phyloP scores from a whole-genome alignment of 2,329 filamentous ascomycete species.

The Beauveria varroae region DNA sequence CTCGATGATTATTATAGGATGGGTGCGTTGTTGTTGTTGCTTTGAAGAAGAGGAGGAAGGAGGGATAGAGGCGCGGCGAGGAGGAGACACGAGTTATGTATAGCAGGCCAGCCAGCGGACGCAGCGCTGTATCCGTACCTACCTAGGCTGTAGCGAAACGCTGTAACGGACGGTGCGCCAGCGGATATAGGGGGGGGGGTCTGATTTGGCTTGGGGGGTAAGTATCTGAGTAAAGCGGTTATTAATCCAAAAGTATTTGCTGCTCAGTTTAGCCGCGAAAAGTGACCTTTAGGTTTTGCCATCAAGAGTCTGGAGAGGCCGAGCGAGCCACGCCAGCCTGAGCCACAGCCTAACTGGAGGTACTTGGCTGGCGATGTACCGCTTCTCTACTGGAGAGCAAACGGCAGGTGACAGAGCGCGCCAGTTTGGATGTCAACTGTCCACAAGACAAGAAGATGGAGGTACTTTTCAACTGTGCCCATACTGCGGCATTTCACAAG shows the following conservation, averaged over 20 bases:
- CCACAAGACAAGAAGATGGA: background rate
- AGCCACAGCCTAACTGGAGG: slow-evolving; percentile 6
- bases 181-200: background rate
- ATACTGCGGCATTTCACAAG: background rate
- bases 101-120: slow-evolving; percentile 6
- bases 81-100: slow-evolving; percentile 15
- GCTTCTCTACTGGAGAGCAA: background rate
- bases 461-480: background rate
- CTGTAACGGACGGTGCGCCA: slow-evolving; percentile 1
- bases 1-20: slow-evolving; percentile 44
- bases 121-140: too few species aligned
- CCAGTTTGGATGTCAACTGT: background rate
- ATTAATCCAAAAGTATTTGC: background rate
- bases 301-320: background rate
- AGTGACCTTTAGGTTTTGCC: background rate
- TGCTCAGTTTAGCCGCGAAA: background rate
- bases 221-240: background rate
- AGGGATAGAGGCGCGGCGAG: slow-evolving; percentile 25
- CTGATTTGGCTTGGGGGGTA: background rate
- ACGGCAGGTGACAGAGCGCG: slow-evolving; percentile 5
- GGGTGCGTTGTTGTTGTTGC: slow-evolving; percentile 43
- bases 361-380: background rate
- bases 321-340: slow-evolving; percentile 6
- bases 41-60: slow-evolving; percentile 28
- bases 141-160: background rate